phyloP scores from a whole-genome alignment of 108 stramenopile genomes.

The Heterococcus sp. region DNA sequence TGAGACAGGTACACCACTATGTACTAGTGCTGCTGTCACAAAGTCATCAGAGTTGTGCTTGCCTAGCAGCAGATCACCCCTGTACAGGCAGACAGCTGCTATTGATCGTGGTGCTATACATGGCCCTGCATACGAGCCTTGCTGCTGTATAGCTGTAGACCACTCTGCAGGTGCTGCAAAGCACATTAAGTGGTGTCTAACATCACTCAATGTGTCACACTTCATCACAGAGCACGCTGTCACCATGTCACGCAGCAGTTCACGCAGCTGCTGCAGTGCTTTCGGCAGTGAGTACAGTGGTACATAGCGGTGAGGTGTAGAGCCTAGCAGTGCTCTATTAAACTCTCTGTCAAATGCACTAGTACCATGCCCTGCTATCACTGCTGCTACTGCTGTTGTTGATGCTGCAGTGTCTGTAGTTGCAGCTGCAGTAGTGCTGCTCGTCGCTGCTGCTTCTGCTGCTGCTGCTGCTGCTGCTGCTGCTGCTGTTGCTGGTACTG shows the following conservation, averaged over 20 bases:
- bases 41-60: constrained; percentile 16
- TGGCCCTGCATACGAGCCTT: background rate
- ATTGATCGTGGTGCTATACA: constrained; percentile 17
- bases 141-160: background rate
- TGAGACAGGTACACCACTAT: constrained; percentile 12
- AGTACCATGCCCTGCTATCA: background rate
- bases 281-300: too few species aligned
- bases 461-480: background rate
- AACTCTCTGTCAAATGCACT: constrained; percentile 16
- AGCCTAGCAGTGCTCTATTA: constrained; percentile 19
- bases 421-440: background rate
- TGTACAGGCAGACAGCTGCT: constrained; percentile 44
- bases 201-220: constrained; percentile 6
- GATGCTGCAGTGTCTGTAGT: background rate
- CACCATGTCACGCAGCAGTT: constrained; percentile 9
- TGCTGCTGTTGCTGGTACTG: background rate
- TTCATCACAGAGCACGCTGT: constrained; percentile 11
- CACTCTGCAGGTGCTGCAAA: constrained; percentile 1
- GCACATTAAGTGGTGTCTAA: constrained; percentile 4
- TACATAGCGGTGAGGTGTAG: constrained; percentile 16
- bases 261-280: background rate
- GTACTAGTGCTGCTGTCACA: constrained; percentile 17
- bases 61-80: constrained; percentile 27
- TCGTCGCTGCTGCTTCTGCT: background rate
- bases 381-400: background rate